Percentiles rank a stretch among this genome's conserved stretches.
Evolutionary conservation across 305 asterid species (phyloP).

Genomic region (Solanum hybrid): DNA sequence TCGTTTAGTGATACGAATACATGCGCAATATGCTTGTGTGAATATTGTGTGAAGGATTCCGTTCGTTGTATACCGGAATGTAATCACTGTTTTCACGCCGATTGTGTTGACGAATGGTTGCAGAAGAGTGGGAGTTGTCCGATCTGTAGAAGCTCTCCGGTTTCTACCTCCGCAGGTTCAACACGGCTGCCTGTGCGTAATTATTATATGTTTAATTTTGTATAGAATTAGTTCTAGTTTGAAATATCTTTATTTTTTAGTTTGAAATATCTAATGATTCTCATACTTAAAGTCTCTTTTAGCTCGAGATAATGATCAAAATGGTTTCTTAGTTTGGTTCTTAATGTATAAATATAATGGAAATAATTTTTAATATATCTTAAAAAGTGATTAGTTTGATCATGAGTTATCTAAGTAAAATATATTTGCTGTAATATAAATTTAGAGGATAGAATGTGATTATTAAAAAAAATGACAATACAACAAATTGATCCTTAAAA

Average conservation of each 20-base stretch:
- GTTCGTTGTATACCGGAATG: slow-evolving; percentile 19
- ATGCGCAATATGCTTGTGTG: slow-evolving; percentile 21
- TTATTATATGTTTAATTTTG: neutral
- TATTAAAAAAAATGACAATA: no score
- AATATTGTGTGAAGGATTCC: slow-evolving; percentile 8
- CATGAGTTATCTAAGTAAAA: no score
- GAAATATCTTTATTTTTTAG: neutral
- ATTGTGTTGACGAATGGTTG: slow-evolving; percentile 22
- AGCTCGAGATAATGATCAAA: neutral
- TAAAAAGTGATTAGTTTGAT: no score
- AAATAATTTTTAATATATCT: no score
- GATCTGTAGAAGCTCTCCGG: slow-evolving; percentile 17
- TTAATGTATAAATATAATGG: neutral
- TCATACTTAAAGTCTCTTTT: no score
- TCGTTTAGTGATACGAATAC: slow-evolving; percentile 1
- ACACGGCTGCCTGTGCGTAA: neutral
- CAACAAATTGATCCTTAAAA: no score
- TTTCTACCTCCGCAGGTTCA: neutral
- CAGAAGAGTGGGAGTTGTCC: slow-evolving; percentile 16
- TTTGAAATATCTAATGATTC: no score
- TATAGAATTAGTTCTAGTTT: neutral
- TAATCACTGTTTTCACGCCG: slow-evolving; percentile 17
- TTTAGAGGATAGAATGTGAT: no score
- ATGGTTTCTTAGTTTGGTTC: neutral
- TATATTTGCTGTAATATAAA: no score